Evolutionary conservation across 1,139 yeast species (phyloP).

Genomic region (Protomyces macrosporus): DNA sequence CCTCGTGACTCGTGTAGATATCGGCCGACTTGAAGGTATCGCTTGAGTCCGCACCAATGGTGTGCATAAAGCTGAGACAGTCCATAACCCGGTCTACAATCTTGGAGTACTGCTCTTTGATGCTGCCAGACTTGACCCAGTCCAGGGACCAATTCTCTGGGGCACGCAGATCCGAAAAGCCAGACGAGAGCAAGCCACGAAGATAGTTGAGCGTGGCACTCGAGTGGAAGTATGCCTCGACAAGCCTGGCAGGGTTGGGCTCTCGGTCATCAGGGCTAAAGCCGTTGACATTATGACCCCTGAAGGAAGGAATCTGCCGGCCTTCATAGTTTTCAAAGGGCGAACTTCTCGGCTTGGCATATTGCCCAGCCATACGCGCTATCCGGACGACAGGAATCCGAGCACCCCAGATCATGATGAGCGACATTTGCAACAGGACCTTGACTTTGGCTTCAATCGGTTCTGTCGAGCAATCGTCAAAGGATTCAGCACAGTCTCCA

Average conservation of each 20-base stretch:
- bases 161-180: conserved; percentile 44
- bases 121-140: conserved; percentile 41
- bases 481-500: conserved; percentile 48
- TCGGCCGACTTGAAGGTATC: conserved; percentile 39
- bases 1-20: conserved; percentile 45
- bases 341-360: conserved; percentile 40
- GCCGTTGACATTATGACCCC: conserved; percentile 46
- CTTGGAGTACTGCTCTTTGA: conserved; percentile 41
- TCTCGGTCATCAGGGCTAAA: conserved; percentile 41
- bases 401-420: conserved; percentile 42
- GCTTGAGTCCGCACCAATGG: conserved; percentile 42
- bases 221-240: conserved; percentile 45
- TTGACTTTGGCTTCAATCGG: conserved; percentile 43
- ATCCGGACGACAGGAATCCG: conserved; percentile 38
- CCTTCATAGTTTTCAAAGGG: conserved; percentile 44
- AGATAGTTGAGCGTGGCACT: conserved; percentile 46
- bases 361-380: conserved; percentile 47
- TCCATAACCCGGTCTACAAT: conserved; percentile 42
- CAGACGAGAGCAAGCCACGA: conserved; percentile 40
- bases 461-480: conserved; percentile 41
- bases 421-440: conserved; percentile 44
- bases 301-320: conserved; percentile 42
- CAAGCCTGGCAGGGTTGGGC: conserved; percentile 45
- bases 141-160: conserved; percentile 45
- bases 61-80: conserved; percentile 41